Conservation (phyloP, 2,329 filamentous ascomycete species). For the Emmonsiellopsis sp. region DNA sequence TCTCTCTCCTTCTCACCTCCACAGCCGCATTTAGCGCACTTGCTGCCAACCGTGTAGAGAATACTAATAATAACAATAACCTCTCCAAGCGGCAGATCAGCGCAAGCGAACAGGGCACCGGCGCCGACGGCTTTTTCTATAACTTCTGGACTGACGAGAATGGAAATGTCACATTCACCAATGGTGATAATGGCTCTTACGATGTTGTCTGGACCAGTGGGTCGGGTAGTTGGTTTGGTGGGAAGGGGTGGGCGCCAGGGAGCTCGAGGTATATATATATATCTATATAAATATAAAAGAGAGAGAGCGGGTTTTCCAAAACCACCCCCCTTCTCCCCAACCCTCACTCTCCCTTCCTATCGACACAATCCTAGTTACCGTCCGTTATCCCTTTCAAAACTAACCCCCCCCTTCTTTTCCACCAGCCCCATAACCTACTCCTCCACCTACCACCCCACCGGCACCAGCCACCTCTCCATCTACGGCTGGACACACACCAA, state of each 20-base stretch:
- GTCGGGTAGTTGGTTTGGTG: conserved; percentile 47
- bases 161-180: conserved; percentile 38
- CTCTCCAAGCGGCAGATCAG: neutral
- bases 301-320: too few relatives aligned
- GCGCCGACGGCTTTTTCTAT: conserved; percentile 36
- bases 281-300: too few relatives aligned
- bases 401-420: too few relatives aligned
- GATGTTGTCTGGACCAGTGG: conserved; percentile 34
- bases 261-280: conserved; percentile 32
- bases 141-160: conserved; percentile 43
- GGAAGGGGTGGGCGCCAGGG: conserved; percentile 52
- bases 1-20: neutral
- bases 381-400: too few relatives aligned
- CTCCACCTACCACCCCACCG: neutral
- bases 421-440: conserved; percentile 7
- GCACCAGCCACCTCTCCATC: conserved; percentile 17
- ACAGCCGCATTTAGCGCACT: neutral
- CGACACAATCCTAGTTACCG: too few relatives aligned
- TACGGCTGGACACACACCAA: conserved; percentile 25
- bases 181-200: conserved; percentile 38
- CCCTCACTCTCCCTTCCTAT: too few relatives aligned
- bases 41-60: neutral
- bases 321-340: too few relatives aligned
- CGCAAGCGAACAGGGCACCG: neutral
- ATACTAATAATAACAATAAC: neutral